Evolutionary conservation across 257 asterid species (phyloP).

Genomic region (Primulina tabacum): DNA sequence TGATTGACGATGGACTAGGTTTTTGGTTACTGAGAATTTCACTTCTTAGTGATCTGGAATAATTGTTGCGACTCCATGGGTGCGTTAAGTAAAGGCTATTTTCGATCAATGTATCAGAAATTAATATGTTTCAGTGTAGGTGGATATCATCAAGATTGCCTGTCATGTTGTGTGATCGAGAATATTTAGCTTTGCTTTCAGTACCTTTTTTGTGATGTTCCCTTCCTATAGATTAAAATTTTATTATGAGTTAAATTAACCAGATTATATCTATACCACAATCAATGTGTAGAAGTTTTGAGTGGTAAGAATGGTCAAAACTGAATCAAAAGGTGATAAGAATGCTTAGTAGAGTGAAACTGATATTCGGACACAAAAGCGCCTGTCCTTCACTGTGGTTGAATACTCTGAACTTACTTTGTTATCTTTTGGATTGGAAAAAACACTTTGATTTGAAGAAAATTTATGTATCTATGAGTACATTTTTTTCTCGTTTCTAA

Average conservation of each 20-base stretch:
- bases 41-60: not conserved
- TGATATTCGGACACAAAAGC: not conserved
- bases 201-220: not conserved
- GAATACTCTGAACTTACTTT: not conserved
- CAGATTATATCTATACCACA: not conserved
- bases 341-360: not conserved
- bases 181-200: not conserved
- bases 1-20: not conserved
- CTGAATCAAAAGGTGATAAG: too few relatives aligned
- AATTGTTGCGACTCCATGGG: not conserved
- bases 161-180: not conserved
- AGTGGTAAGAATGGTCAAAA: too few relatives aligned
- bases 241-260: not conserved
- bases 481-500: slow-evolving; percentile 8
- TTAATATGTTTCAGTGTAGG: not conserved
- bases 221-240: slow-evolving; percentile 1
- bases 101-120: slow-evolving; percentile 11
- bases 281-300: too few relatives aligned
- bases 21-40: slow-evolving; percentile 8
- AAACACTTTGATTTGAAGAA: not conserved
- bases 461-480: not conserved
- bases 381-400: not conserved
- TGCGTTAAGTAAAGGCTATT: slow-evolving; percentile 10
- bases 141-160: not conserved
- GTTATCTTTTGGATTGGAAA: not conserved